Evolutionary conservation across 176 grass and related monocot genomes (phyloP).

Genomic region (Phyllostachys edulis): DNA sequence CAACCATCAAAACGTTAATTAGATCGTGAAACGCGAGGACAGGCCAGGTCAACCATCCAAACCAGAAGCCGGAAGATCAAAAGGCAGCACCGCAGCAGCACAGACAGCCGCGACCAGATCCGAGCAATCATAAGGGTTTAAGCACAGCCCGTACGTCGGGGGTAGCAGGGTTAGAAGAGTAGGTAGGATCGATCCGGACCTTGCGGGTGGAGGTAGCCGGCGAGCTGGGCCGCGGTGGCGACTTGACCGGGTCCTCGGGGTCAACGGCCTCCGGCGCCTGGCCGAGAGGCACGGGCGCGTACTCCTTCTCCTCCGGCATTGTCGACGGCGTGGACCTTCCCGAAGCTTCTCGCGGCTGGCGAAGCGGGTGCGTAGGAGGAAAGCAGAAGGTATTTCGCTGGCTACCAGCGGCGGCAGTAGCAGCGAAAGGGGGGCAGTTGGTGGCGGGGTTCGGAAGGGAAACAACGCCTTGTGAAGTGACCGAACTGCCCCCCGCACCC

Average conservation of each 20-base stretch:
- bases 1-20: neutral
- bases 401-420: neutral
- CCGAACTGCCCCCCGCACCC: neutral
- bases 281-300: slow-evolving; percentile 70
- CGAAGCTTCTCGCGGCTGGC: neutral
- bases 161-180: neutral
- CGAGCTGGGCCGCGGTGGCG: slow-evolving; percentile 63
- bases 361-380: neutral
- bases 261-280: slow-evolving; percentile 59
- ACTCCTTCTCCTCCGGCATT: slow-evolving; percentile 92
- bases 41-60: neutral
- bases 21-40: neutral
- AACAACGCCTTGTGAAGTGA: neutral
- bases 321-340: neutral
- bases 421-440: slow-evolving; percentile 14
- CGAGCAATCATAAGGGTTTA: neutral
- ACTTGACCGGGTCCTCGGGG: slow-evolving; percentile 84
- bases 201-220: slow-evolving; percentile 82
- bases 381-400: neutral
- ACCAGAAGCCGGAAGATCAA: neutral
- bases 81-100: neutral
- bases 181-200: slow-evolving; percentile 45
- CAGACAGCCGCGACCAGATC: slow-evolving; percentile 31
- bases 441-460: slow-evolving; percentile 17
- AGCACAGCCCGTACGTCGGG: neutral